A percentile compares a stretch with the other conserved stretches of the same genome.
Evolutionary conservation across 768 basidiomycete genomes (phyloP).

Genomic region (Tulasnella calospora): DNA sequence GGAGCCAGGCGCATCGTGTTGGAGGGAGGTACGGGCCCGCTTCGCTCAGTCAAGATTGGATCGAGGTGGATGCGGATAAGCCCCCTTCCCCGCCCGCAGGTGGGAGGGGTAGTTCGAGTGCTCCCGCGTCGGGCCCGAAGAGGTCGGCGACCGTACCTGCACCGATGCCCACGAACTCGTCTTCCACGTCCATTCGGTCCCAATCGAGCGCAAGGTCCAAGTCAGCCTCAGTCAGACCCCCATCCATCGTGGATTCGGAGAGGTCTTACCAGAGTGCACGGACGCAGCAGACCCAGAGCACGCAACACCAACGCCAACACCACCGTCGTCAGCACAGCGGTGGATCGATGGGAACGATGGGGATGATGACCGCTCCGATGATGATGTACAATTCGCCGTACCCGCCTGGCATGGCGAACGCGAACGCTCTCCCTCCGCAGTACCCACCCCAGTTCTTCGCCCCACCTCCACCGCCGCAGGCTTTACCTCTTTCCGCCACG

Average conservation of each 20-base stretch:
- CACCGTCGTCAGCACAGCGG: background rate
- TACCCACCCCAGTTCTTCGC: constrained; percentile 3
- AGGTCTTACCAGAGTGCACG: background rate
- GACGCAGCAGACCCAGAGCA: background rate
- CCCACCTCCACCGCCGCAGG: background rate
- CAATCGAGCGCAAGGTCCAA: background rate
- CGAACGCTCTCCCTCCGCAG: too few species aligned
- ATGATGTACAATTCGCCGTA: background rate
- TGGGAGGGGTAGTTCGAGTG: background rate
- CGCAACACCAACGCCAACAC: background rate
- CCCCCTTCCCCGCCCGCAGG: too few species aligned
- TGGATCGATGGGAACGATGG: background rate
- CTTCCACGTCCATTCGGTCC: background rate
- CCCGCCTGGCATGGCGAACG: background rate
- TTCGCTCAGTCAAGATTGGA: background rate
- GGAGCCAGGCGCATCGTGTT: constrained; percentile 55
- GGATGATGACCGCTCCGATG: constrained; percentile 1
- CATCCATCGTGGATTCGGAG: background rate
- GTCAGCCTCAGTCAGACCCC: background rate
- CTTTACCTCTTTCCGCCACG: background rate
- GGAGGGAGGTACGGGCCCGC: constrained; percentile 35
- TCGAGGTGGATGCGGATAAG: background rate
- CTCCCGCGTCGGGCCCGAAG: background rate
- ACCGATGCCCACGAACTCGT: background rate
- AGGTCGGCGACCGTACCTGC: background rate